phyloP scores from a whole-genome alignment of 495 filamentous ascomycete genomes.

The Penicillium macrosclerotiorum region DNA sequence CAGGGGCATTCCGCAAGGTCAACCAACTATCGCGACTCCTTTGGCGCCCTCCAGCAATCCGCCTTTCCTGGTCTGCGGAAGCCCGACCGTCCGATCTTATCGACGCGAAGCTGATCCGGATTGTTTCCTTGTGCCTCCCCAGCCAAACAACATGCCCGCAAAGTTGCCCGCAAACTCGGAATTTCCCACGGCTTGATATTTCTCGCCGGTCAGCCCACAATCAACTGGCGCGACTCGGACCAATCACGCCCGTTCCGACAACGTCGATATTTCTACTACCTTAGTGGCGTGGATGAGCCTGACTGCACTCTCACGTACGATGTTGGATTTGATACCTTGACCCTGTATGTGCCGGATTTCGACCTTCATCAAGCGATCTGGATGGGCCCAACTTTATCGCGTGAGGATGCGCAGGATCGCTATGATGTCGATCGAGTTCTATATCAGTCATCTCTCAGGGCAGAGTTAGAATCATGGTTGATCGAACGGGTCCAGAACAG shows the following conservation, averaged over 20 bases:
- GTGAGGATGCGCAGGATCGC: conserved; percentile 62
- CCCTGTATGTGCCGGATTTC: conserved; percentile 91
- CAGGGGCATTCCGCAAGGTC: conserved; percentile 9
- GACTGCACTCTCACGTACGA: conserved; percentile 87
- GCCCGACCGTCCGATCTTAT: conserved; percentile 11
- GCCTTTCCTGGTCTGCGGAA: neutral
- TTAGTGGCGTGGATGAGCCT: conserved; percentile 77
- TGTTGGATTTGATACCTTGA: conserved; percentile 65
- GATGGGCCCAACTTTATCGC: conserved; percentile 82
- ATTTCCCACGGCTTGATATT: conserved; percentile 69
- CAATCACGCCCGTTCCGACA: conserved; percentile 76
- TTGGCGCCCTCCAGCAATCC: conserved; percentile 4
- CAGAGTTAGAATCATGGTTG: conserved; percentile 58
- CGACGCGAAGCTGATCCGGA: conserved; percentile 15
- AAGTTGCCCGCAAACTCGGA: conserved; percentile 65
- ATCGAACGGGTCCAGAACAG: conserved; percentile 48
- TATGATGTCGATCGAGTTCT: conserved; percentile 82
- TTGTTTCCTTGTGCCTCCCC: conserved; percentile 2
- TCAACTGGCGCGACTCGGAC: conserved; percentile 76
- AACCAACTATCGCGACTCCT: neutral
- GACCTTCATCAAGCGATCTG: conserved; percentile 85
- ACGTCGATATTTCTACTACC: conserved; percentile 90
- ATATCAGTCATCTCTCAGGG: conserved; percentile 62
- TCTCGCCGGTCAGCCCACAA: conserved; percentile 73
- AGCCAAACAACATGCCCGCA: conserved; percentile 81